Percentiles rank a stretch among this genome's conserved stretches.
These are phyloP conservation scores for Torulaspora delbrueckii DNA, from an alignment of 805 yeast genomes.

Conservation along the genomic window DNA sequence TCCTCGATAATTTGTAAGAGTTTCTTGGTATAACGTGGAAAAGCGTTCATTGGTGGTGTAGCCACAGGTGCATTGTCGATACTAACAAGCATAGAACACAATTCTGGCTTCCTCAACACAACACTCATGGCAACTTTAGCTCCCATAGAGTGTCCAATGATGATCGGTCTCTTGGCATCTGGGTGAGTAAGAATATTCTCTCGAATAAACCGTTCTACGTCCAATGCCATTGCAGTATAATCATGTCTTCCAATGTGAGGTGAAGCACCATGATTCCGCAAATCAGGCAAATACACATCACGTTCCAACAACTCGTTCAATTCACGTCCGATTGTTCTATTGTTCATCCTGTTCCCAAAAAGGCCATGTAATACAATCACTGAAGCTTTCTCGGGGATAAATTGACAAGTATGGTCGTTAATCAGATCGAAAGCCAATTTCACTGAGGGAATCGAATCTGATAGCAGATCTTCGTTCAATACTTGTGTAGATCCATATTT, in stretches of 20 bases:
- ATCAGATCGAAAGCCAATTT: slow-evolving; percentile 50
- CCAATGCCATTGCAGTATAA: slow-evolving; percentile 78
- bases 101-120: slow-evolving; percentile 59
- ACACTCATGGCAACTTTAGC: slow-evolving; percentile 92
- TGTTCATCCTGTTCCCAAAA: slow-evolving; percentile 80
- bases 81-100: slow-evolving; percentile 58
- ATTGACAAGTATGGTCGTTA: slow-evolving; percentile 27
- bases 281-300: slow-evolving; percentile 65
- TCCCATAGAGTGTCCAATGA: slow-evolving; percentile 86
- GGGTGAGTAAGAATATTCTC: slow-evolving; percentile 39
- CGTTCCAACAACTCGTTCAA: slow-evolving; percentile 45
- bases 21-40: slow-evolving; percentile 62
- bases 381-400: slow-evolving; percentile 44
- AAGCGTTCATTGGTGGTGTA: slow-evolving; percentile 50
- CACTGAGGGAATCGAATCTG: slow-evolving; percentile 47
- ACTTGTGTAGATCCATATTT: slow-evolving; percentile 28
- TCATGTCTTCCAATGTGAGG: slow-evolving; percentile 71
- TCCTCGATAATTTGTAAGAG: slow-evolving; percentile 53
- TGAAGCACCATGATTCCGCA: slow-evolving; percentile 90
- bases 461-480: slow-evolving; percentile 25
- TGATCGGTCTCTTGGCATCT: slow-evolving; percentile 44
- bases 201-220: slow-evolving; percentile 67
- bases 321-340: slow-evolving; percentile 68
- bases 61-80: slow-evolving; percentile 91
- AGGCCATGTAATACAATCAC: slow-evolving; percentile 81